Evolutionary conservation across 176 grass and related monocot genomes (phyloP).

Genomic region (Rhynchospora pubera): DNA sequence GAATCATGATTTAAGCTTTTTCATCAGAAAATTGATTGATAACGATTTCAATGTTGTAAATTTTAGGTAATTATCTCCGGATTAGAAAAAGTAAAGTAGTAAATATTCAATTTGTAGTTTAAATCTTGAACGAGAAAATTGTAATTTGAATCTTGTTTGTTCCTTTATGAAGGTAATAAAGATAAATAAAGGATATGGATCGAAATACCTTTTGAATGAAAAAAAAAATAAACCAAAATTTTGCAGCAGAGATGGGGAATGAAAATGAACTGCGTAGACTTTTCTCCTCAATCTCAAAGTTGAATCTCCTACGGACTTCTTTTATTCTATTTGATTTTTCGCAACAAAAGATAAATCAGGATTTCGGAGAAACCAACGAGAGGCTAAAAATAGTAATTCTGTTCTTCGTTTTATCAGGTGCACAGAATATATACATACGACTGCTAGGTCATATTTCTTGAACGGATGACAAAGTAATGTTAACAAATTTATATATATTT

Average conservation of each 20-base stretch:
- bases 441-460: not conserved
- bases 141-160: not conserved
- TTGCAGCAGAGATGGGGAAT: too few species aligned
- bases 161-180: not conserved
- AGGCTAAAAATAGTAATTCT: conserved; percentile 4
- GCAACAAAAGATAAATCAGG: not conserved
- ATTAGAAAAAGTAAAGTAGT: not conserved
- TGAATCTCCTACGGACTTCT: not conserved
- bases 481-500: not conserved
- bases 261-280: not conserved
- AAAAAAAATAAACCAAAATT: not conserved
- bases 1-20: not conserved
- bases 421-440: not conserved
- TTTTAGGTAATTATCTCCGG: not conserved
- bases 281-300: not conserved
- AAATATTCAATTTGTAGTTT: too few species aligned
- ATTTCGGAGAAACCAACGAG: not conserved
- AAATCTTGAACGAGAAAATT: not conserved
- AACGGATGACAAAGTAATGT: not conserved
- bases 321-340: not conserved
- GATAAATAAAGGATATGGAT: not conserved
- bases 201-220: not conserved
- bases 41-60: not conserved
- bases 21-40: not conserved
- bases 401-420: not conserved